Evolutionary conservation across 2,329 filamentous ascomycete genomes (phyloP), one percentile per base, ranked within the genome.

Genomic region (Saccharata proteae): DNA sequence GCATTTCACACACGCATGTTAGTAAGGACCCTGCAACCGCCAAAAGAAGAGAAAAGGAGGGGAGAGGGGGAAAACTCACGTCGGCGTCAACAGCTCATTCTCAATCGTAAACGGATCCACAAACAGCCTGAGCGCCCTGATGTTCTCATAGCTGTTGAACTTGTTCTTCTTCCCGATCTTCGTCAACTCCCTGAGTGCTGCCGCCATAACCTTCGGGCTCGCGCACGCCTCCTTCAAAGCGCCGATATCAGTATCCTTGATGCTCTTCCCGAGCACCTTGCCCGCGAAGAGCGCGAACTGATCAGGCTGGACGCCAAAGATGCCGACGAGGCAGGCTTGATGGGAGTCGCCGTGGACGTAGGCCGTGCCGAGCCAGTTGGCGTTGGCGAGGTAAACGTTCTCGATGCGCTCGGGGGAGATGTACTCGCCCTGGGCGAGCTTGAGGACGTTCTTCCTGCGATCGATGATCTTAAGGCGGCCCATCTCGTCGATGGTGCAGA

Each of bases 361-460:
- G 3, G 78, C 85, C 49, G 80, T 79, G 14, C 76, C 71, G 16
- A 96, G 62, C 44, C 86, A 76, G 41, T 73, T 78, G 40, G 77
- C 77, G 59, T 80, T 85, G 40, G 80, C 83, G 40, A 92, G 67
- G 56, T 86, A 92, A 20, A 93, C 80, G 54, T 93, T 94, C 65
- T 98, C 90, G 50, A 98, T 83, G 35, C 86, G 82, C 62, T 98
- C 90, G 10, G 90, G 90, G 2, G 86, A 93, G 48, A 98, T 84
- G 61, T 98, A 98, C 62, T 98, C 90, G 55, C 90, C 90, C 59
- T 98, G 90, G 0, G 88, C 78, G 34, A 98, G 74, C 70, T 98
- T 98, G 52, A 98, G 74, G n/a, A 98, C 83, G 59, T 96, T 96
- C 79, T 98, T 98, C 61, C 85, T 79, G 47, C 90, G 85, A 58